These are phyloP conservation scores for Leishmania arabica DNA, from an alignment of 208 protist genomes.

Conservation along the genomic window DNA sequence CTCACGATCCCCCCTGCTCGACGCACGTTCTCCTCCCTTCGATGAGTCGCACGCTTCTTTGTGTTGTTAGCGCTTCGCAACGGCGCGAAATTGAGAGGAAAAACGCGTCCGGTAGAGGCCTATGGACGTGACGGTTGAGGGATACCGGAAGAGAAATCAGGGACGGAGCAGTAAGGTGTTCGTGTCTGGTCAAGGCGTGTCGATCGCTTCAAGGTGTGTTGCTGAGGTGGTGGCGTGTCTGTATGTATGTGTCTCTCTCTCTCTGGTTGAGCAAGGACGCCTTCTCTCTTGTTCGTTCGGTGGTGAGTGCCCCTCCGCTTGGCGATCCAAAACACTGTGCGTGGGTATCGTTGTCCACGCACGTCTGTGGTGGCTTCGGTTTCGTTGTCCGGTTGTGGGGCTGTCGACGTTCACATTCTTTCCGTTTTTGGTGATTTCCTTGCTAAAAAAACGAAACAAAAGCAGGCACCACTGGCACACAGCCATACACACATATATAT, in stretches of 20 bases:
- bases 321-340: background rate
- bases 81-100: background rate
- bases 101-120: background rate
- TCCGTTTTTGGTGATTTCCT: background rate
- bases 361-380: background rate
- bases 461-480: background rate
- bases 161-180: background rate
- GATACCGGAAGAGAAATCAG: background rate
- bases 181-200: background rate
- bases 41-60: background rate
- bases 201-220: background rate
- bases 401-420: background rate
- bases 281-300: background rate
- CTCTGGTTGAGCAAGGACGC: background rate
- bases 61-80: background rate
- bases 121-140: background rate
- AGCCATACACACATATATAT: background rate
- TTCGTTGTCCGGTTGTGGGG: too few relatives aligned
- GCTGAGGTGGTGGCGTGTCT: background rate
- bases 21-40: background rate
- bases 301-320: background rate
- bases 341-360: background rate
- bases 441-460: background rate
- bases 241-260: background rate
- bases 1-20: background rate